phyloP scores from a whole-genome alignment of 768 basidiomycete species.

The Paxillus involutus region DNA sequence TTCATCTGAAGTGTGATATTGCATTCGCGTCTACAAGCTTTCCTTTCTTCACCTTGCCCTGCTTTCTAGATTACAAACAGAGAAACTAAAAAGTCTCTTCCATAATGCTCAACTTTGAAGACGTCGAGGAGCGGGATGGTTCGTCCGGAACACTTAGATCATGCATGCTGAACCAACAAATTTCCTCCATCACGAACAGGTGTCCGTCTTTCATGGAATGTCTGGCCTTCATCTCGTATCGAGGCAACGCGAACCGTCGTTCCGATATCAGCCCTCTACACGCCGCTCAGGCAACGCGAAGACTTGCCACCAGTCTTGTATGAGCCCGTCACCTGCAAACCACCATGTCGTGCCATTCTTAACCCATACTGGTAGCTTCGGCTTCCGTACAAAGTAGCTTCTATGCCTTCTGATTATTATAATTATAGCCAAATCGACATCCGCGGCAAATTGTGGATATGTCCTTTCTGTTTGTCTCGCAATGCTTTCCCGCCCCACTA shows the following conservation, averaged over 20 bases:
- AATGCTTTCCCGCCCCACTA: too few species aligned
- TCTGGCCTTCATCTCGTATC: conserved; percentile 97
- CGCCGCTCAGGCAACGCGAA: conserved; percentile 89
- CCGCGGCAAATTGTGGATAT: too few species aligned
- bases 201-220: conserved; percentile 96
- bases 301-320: conserved; percentile 96
- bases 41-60: conserved; percentile 37
- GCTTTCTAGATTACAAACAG: conserved; percentile 25
- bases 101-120: conserved; percentile 85
- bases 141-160: conserved; percentile 21
- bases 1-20: conserved; percentile 24
- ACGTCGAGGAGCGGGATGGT: conserved; percentile 98
- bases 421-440: too few species aligned
- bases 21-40: conserved; percentile 23
- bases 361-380: conserved; percentile 99
- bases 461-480: too few species aligned
- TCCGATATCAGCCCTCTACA: conserved; percentile 97
- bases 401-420: too few species aligned
- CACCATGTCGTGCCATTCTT: conserved; percentile 94
- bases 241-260: conserved; percentile 98
- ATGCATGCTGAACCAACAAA: background rate
- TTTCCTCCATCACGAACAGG: conserved; percentile 47
- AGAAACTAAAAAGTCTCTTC: conserved; percentile 19
- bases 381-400: too few species aligned
- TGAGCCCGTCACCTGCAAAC: conserved; percentile 98